phyloP scores from a whole-genome alignment of 2,329 filamentous ascomycete species.

The Blumeria graminis region DNA sequence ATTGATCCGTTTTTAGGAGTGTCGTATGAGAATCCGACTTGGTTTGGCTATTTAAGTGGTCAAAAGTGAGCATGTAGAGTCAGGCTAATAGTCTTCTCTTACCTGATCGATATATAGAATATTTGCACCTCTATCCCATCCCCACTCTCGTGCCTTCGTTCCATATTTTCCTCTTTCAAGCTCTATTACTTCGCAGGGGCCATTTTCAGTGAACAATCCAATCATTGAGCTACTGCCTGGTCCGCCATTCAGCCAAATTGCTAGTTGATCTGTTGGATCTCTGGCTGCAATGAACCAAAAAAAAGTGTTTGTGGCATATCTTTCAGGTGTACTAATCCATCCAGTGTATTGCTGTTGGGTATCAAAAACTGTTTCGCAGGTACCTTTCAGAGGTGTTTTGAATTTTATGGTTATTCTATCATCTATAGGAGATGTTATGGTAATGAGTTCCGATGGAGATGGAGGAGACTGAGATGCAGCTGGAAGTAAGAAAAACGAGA shows the following conservation, averaged over 20 bases:
- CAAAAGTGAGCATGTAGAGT: constrained; percentile 3
- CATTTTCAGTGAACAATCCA: constrained; percentile 36
- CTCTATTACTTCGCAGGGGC: constrained; percentile 27
- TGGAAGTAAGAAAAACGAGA: no score
- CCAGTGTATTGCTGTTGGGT: constrained; percentile 46
- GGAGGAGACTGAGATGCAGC: constrained; percentile 16
- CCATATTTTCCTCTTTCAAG: constrained; percentile 23
- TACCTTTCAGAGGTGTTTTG: constrained; percentile 33
- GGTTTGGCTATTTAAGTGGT: constrained; percentile 31
- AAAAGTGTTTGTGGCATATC: constrained; percentile 25
- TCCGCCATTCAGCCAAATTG: constrained; percentile 44
- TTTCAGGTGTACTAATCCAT: constrained; percentile 37
- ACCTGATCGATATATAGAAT: constrained; percentile 29
- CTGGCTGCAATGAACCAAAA: constrained; percentile 24
- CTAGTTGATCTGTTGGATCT: constrained; percentile 24
- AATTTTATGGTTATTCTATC: constrained; percentile 41
- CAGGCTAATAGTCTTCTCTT: constrained; percentile 7
- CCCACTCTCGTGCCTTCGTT: constrained; percentile 34
- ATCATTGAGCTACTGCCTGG: constrained; percentile 40
- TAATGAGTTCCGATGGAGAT: constrained; percentile 22
- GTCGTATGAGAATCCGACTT: constrained; percentile 47
- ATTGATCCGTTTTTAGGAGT: constrained; percentile 34
- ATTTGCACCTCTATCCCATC: constrained; percentile 37
- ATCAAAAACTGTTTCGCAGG: constrained; percentile 38
- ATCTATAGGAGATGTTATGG: constrained; percentile 36